These are phyloP conservation scores for maize (Zea mays) DNA, from an alignment of 176 grass and related monocot genomes.

Conservation along the genomic window Zm-B73-REFERENCE-NAM-5.0 NC_050105.1:89633501-89634000, in stretches of 20 bases:
- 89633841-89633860: slow-evolving; percentile 15
- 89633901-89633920: neutral
- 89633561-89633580: neutral
- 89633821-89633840: slow-evolving; percentile 33
- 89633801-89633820: slow-evolving; percentile 24
- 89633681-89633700: too few species aligned
- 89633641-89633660: too few species aligned
- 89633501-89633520: neutral
- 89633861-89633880: neutral
- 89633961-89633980: slow-evolving; percentile 27
- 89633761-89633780: slow-evolving; percentile 41
- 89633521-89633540: neutral
- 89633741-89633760: slow-evolving; percentile 46
- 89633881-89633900: neutral
- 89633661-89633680: too few species aligned
- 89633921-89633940: slow-evolving; percentile 15
- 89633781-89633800: neutral
- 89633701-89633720: too few species aligned
- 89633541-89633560: neutral
- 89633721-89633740: slow-evolving; percentile 1
- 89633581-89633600: slow-evolving; percentile 2
- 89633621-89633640: neutral
- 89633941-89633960: slow-evolving; percentile 48
- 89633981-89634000: slow-evolving; percentile 14
- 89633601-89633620: neutral